phyloP scores from a whole-genome alignment of 495 filamentous ascomycete genomes.

The Penicillium simplicissimum region DNA sequence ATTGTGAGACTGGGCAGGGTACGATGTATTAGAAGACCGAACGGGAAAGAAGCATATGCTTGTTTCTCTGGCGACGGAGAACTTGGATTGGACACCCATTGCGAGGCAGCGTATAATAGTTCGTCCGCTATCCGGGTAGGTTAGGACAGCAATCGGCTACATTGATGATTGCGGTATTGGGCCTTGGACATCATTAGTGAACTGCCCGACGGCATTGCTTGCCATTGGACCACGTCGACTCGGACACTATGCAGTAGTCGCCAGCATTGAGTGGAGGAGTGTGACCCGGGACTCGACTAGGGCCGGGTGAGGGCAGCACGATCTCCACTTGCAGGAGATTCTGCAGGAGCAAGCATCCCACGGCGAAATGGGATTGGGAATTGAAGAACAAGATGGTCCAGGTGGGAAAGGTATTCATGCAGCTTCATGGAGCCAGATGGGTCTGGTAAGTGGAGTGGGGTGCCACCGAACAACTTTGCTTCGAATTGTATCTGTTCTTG shows the following conservation, averaged over 20 bases:
- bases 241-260: conserved; percentile 25
- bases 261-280: conserved; percentile 26
- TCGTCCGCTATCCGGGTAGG: conserved; percentile 33
- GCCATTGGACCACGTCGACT: conserved; percentile 48
- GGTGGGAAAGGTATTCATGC: conserved; percentile 28
- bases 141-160: conserved; percentile 30
- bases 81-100: conserved; percentile 32
- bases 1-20: conserved; percentile 30
- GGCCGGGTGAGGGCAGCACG: conserved; percentile 32
- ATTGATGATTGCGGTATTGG: conserved; percentile 24
- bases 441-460: conserved; percentile 25
- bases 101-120: conserved; percentile 48
- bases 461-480: conserved; percentile 24
- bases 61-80: conserved; percentile 26
- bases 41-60: conserved; percentile 34
- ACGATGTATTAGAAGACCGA: conserved; percentile 37
- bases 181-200: conserved; percentile 42
- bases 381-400: conserved; percentile 16
- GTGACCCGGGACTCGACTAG: conserved; percentile 33
- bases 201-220: conserved; percentile 34
- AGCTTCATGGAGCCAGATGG: conserved; percentile 26
- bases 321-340: conserved; percentile 28
- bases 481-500: conserved; percentile 9
- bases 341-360: conserved; percentile 26
- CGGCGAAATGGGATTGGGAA: conserved; percentile 23